Conservation (phyloP, 1,139 yeast genomes). For the Saccharomycopsis hybrid region DNA sequence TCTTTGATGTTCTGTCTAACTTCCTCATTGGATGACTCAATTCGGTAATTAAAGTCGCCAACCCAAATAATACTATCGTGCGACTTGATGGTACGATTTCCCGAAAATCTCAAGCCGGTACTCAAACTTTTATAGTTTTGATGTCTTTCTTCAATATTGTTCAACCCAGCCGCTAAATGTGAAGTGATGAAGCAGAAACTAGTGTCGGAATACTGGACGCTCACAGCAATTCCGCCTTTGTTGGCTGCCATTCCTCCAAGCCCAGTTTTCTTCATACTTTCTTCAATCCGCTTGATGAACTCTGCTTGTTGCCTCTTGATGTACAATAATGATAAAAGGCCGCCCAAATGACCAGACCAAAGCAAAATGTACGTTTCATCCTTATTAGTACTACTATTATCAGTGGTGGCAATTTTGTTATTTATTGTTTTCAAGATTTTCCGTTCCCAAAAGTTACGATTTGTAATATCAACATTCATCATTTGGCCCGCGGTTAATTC, state of each 20-base stretch:
- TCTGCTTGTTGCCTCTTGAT: slow-evolving; percentile 56
- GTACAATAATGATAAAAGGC: slow-evolving; percentile 73
- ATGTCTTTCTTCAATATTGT: slow-evolving; percentile 79
- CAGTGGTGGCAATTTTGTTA: slow-evolving; percentile 23
- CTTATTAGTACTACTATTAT: slow-evolving; percentile 26
- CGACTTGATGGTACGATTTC: slow-evolving; percentile 63
- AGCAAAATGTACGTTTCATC: slow-evolving; percentile 57
- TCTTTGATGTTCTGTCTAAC: slow-evolving; percentile 53
- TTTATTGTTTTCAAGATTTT: slow-evolving; percentile 56
- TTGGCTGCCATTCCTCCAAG: slow-evolving; percentile 89
- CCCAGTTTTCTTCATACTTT: slow-evolving; percentile 80
- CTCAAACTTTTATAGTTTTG: slow-evolving; percentile 80
- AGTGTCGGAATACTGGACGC: slow-evolving; percentile 72
- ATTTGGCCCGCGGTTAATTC: slow-evolving; percentile 89
- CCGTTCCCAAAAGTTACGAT: slow-evolving; percentile 73
- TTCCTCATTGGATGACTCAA: slow-evolving; percentile 66
- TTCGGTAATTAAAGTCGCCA: slow-evolving; percentile 91
- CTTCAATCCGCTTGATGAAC: slow-evolving; percentile 67
- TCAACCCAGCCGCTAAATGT: slow-evolving; percentile 90
- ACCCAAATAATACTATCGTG: slow-evolving; percentile 90
- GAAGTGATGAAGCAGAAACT: slow-evolving; percentile 80
- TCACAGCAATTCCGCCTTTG: slow-evolving; percentile 86
- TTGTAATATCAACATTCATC: slow-evolving; percentile 69
- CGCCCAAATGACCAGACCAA: slow-evolving; percentile 90
- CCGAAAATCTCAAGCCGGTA: slow-evolving; percentile 69